A percentile compares a stretch with the other conserved stretches of the same genome.
These are phyloP conservation scores for Backusella morwellensis DNA, from an alignment of 192 early-diverging fungal species.

Conservation along the genomic window DNA sequence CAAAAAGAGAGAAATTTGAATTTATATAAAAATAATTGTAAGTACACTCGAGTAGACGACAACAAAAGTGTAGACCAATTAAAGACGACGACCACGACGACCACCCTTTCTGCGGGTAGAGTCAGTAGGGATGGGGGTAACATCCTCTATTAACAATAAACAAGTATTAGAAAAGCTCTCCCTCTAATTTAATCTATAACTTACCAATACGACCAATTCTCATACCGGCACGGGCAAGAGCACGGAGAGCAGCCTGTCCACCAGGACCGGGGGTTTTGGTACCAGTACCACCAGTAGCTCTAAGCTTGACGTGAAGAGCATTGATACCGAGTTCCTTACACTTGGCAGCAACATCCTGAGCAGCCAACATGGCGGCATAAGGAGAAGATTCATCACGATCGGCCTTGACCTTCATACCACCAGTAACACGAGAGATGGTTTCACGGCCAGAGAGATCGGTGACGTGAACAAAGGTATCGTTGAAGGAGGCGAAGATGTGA, in stretches of 20 bases:
- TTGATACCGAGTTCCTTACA: constrained; percentile 99
- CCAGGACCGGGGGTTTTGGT: constrained; percentile 98
- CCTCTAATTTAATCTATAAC: constrained; percentile 17
- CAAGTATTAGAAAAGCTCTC: constrained; percentile 23
- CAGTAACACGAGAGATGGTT: constrained; percentile 98
- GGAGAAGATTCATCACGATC: constrained; percentile 99
- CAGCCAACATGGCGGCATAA: constrained; percentile 99
- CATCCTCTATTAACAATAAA: constrained; percentile 71
- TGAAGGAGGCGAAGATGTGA: constrained; percentile 99
- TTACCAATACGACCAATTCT: constrained; percentile 97
- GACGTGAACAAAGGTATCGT: constrained; percentile 99
- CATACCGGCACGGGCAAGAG: constrained; percentile 97
- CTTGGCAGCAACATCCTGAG: constrained; percentile 97
- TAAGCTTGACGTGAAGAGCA: constrained; percentile 99
- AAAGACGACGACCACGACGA: constrained; percentile 99
- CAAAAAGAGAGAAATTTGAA: neutral
- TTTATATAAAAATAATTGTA: constrained; percentile 5
- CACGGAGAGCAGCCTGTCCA: constrained; percentile 97
- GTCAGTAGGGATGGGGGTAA: constrained; percentile 98
- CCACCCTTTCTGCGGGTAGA: constrained; percentile 98
- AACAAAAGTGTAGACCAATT: constrained; percentile 26
- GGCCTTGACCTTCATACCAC: constrained; percentile 99
- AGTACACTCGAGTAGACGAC: neutral
- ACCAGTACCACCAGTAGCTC: constrained; percentile 99
- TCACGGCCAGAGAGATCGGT: constrained; percentile 99